Conservation (phyloP, 768 basidiomycete species). For the Termitomyces sp. region DNA sequence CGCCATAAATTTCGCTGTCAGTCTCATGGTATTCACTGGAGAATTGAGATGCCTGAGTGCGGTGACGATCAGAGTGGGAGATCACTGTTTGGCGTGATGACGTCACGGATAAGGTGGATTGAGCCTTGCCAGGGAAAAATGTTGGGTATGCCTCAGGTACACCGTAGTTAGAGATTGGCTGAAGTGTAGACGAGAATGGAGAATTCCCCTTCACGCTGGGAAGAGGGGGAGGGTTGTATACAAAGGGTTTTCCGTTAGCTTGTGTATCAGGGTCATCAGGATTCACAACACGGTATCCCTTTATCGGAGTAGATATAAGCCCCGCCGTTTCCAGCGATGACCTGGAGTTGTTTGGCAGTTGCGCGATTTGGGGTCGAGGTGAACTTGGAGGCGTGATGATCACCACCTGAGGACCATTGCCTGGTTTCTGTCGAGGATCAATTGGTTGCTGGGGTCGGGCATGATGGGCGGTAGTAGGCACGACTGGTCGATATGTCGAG, state of each 20-base stretch:
- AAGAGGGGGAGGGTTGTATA: conserved; percentile 17
- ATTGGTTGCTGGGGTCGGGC: not conserved
- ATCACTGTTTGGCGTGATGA: not conserved
- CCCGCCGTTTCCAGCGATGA: conserved; percentile 11
- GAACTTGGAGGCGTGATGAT: conserved; percentile 24
- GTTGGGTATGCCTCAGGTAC: conserved; percentile 2
- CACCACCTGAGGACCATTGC: conserved; percentile 27
- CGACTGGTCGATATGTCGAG: not conserved
- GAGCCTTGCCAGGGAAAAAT: not conserved
- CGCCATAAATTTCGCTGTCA: conserved; percentile 14
- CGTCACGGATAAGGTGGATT: not conserved
- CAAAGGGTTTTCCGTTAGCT: conserved; percentile 7
- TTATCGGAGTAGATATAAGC: conserved; percentile 14
- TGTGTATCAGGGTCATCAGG: conserved; percentile 26
- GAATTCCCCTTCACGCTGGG: conserved; percentile 6
- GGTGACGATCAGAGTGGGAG: not conserved
- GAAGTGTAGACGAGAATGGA: conserved; percentile 15
- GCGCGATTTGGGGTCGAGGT: conserved; percentile 9
- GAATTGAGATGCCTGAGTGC: not conserved
- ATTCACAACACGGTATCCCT: conserved; percentile 24
- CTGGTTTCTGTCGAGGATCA: not conserved
- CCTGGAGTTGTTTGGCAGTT: conserved; percentile 6
- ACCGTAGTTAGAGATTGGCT: conserved; percentile 4
- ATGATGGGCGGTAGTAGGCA: not conserved
- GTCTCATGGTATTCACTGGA: not conserved